Conservation (phyloP, 495 filamentous ascomycete genomes). For the Penicillium chermesinum region DNA sequence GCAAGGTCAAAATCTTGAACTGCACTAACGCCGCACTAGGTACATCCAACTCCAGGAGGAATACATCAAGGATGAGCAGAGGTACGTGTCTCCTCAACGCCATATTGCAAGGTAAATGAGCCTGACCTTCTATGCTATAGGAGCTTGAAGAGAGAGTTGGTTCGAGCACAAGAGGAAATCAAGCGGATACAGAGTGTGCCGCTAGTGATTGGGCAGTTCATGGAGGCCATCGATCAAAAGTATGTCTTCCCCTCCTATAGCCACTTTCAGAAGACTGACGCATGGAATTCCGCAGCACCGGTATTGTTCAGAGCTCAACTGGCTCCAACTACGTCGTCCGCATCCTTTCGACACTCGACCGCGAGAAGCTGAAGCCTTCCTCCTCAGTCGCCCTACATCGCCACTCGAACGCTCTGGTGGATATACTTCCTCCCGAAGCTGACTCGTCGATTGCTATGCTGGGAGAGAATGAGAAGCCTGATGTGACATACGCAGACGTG, state of each 20-base stretch:
- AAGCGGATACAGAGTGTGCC: constrained; percentile 98
- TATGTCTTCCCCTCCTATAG: constrained; percentile 35
- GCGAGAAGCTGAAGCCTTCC: constrained; percentile 93
- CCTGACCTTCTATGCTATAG: constrained; percentile 39
- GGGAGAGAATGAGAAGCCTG: constrained; percentile 91
- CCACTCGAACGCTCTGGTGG: constrained; percentile 96
- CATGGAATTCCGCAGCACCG: constrained; percentile 59
- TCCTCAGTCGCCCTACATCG: constrained; percentile 96
- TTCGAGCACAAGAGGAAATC: constrained; percentile 97
- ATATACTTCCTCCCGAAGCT: constrained; percentile 95
- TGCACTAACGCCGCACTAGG: constrained; percentile 43
- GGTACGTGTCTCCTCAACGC: constrained; percentile 45
- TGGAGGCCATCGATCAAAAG: constrained; percentile 99
- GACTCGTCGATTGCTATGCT: constrained; percentile 99
- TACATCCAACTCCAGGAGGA: constrained; percentile 98
- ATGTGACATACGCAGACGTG: constrained; percentile 97
- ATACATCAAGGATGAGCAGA: constrained; percentile 99
- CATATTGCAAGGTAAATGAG: neutral
- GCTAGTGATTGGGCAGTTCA: constrained; percentile 97
- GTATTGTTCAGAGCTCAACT: constrained; percentile 96
- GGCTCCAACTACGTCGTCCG: constrained; percentile 99
- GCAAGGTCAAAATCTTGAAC: neutral
- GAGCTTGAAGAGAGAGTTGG: constrained; percentile 94
- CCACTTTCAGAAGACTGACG: neutral
- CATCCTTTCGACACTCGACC: constrained; percentile 96